Percentiles rank a stretch among this genome's conserved stretches.
phyloP scores from a whole-genome alignment of 179 eudicot genomes.

The Spinacia oleracea region DNA sequence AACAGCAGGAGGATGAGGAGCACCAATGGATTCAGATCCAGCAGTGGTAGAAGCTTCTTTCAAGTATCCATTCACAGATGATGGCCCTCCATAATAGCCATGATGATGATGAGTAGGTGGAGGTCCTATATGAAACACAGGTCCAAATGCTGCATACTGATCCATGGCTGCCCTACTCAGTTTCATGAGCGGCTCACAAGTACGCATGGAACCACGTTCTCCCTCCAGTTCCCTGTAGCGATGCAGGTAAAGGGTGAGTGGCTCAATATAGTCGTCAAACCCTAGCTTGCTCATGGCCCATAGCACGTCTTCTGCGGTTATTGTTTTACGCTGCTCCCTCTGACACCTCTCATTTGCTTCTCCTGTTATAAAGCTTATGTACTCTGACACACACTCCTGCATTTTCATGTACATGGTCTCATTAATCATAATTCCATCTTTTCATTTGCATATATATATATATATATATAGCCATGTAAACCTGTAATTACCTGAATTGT shows the following conservation, averaged over 20 bases:
- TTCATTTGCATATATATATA: background rate
- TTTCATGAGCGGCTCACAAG: conserved; percentile 46
- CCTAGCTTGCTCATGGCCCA: conserved; percentile 59
- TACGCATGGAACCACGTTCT: conserved; percentile 58
- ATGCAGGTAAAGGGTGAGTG: conserved; percentile 68
- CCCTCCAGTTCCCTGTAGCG: conserved; percentile 75
- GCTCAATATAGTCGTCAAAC: conserved; percentile 83
- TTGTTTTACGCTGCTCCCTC: conserved; percentile 82
- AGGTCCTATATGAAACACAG: conserved; percentile 41
- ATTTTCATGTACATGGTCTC: background rate
- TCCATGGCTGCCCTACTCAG: conserved; percentile 39
- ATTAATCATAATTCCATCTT: background rate
- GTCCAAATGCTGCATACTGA: conserved; percentile 35
- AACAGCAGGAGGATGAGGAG: conserved; percentile 18
- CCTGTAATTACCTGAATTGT: conserved; percentile 37
- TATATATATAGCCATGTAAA: background rate
- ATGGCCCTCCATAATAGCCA: conserved; percentile 38
- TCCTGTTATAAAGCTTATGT: conserved; percentile 54
- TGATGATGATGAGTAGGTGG: conserved; percentile 28
- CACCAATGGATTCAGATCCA: conserved; percentile 21
- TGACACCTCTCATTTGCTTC: conserved; percentile 72
- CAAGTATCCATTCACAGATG: conserved; percentile 36
- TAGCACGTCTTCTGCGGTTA: conserved; percentile 59
- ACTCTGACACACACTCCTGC: conserved; percentile 55
- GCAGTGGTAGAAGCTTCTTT: conserved; percentile 31